Conservation (phyloP, 75 land plant species). For the Pinus tabuliformis region DNA sequence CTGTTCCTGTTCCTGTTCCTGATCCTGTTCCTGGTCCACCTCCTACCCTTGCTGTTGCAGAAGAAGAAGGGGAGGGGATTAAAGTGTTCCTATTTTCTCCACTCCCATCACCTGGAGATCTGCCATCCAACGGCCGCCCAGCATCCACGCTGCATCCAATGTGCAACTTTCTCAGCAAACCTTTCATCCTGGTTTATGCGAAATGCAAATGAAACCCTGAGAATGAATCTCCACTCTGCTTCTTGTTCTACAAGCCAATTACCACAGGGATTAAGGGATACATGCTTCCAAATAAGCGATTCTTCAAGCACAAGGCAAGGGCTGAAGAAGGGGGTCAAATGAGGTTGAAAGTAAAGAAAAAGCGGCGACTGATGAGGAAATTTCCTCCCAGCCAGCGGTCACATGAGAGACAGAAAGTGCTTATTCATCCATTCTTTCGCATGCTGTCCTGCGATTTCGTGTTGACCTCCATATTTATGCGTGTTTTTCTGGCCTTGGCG, state of each 20-base stretch:
- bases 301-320: not conserved
- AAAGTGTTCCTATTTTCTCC: not conserved
- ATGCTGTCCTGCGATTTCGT: too few species aligned
- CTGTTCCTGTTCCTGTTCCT: constrained; percentile 2
- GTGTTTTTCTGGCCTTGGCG: too few species aligned
- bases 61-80: constrained; percentile 17
- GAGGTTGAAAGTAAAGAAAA: too few species aligned
- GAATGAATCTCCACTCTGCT: not conserved
- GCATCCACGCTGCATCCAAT: constrained; percentile 42
- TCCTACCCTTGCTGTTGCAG: constrained; percentile 5
- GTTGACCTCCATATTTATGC: too few species aligned
- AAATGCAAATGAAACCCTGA: not conserved
- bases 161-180: constrained; percentile 74
- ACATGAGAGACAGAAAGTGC: not conserved
- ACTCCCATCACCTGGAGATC: not conserved
- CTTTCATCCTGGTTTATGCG: constrained; percentile 46
- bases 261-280: not conserved
- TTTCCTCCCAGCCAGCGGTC: not conserved
- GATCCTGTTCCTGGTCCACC: constrained; percentile 1
- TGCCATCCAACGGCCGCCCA: constrained; percentile 7
- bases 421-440: too few species aligned
- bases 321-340: too few species aligned
- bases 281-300: not conserved
- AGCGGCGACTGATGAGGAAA: not conserved
- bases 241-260: not conserved